A percentile compares a stretch with the other conserved stretches of the same genome.
phyloP scores from a whole-genome alignment of 345 rosid genomes.

The Populus simonii region DNA sequence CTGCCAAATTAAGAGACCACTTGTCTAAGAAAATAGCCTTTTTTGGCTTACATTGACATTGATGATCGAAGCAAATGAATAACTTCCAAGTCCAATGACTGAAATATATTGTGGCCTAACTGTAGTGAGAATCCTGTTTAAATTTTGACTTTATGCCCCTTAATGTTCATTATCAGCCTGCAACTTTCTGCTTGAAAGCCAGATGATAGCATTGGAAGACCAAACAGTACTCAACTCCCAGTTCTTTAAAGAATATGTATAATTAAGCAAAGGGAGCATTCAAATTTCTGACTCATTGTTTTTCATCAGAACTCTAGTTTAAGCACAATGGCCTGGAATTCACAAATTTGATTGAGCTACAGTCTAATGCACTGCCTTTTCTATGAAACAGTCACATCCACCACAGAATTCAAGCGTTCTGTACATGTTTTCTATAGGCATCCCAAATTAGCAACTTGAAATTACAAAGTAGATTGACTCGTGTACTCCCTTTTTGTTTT shows the following conservation, averaged over 20 bases:
- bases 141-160: neutral
- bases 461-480: neutral
- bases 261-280: neutral
- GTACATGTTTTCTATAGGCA: neutral
- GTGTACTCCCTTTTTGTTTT: neutral
- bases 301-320: neutral
- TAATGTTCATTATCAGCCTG: neutral
- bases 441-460: neutral
- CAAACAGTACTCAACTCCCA: neutral
- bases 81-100: too few relatives aligned
- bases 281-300: neutral
- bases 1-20: neutral
- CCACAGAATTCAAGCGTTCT: neutral
- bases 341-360: neutral
- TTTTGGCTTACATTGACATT: neutral
- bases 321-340: neutral
- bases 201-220: neutral
- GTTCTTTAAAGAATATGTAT: neutral
- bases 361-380: neutral
- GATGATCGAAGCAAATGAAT: neutral
- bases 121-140: too few relatives aligned
- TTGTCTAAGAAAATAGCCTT: neutral
- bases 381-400: neutral
- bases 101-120: too few relatives aligned
- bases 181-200: neutral